phyloP scores from a whole-genome alignment of 2,329 filamentous ascomycete species.

The Hypoxylon sp. region DNA sequence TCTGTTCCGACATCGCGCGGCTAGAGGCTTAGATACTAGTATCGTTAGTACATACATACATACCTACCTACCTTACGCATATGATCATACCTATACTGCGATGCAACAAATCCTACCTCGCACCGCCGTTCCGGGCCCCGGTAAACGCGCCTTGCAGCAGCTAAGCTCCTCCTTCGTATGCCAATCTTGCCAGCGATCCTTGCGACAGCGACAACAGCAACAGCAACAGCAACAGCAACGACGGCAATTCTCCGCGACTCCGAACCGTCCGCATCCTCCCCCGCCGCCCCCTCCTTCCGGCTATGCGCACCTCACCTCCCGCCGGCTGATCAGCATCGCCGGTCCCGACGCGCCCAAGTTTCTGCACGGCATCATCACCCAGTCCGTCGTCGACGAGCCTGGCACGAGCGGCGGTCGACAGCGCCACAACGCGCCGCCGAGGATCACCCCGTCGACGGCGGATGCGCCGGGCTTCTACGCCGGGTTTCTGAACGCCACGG shows the following conservation, averaged over 20 bases:
- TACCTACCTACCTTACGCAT: neutral
- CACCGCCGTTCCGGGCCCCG: slow-evolving; percentile 3
- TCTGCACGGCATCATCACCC: slow-evolving; percentile 87
- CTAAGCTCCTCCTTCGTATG: slow-evolving; percentile 44
- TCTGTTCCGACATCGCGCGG: slow-evolving; percentile 12
- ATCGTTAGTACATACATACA: neutral
- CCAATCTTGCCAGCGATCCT: slow-evolving; percentile 41
- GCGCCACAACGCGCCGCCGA: slow-evolving; percentile 24
- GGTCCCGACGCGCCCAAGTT: slow-evolving; percentile 84
- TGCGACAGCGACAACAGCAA: slow-evolving; percentile 21
- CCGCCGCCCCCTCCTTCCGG: slow-evolving; percentile 56
- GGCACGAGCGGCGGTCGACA: slow-evolving; percentile 21
- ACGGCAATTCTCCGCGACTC: slow-evolving; percentile 13
- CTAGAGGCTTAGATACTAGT: no score
- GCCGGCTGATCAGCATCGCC: slow-evolving; percentile 79
- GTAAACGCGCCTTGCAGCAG: no score
- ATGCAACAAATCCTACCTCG: slow-evolving; percentile 8
- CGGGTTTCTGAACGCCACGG: slow-evolving; percentile 85
- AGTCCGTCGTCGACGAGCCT: slow-evolving; percentile 65
- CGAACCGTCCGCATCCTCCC: neutral
- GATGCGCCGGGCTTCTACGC: slow-evolving; percentile 70
- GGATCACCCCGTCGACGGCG: neutral
- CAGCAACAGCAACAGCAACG: slow-evolving; percentile 20
- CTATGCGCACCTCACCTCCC: slow-evolving; percentile 70
- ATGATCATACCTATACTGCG: neutral